Evolutionary conservation across 768 basidiomycete genomes (phyloP).

Genomic region (Rhizopogon vinicolor): DNA sequence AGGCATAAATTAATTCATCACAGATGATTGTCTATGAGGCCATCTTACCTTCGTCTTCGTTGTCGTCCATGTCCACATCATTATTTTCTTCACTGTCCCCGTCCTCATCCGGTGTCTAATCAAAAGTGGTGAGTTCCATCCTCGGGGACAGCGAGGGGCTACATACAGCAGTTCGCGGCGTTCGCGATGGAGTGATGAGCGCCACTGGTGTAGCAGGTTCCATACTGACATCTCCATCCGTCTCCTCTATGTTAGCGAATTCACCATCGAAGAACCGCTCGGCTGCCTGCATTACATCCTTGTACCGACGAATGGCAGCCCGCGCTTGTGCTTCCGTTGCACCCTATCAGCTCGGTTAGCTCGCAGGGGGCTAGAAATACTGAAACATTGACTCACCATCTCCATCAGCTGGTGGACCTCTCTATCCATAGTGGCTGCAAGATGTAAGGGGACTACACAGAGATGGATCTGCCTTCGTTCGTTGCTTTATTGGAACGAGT

Average conservation of each 20-base stretch:
- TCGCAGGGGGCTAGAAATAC: not conserved
- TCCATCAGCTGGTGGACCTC: slow-evolving; percentile 60
- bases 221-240: slow-evolving; percentile 41
- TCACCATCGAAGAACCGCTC: slow-evolving; percentile 82
- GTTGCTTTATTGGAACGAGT: slow-evolving; percentile 13
- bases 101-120: slow-evolving; percentile 54
- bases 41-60: slow-evolving; percentile 47
- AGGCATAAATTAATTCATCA: not conserved
- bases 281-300: slow-evolving; percentile 91
- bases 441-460: not conserved
- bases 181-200: slow-evolving; percentile 24
- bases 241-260: slow-evolving; percentile 64
- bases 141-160: not conserved
- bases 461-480: not conserved
- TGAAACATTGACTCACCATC: slow-evolving; percentile 35
- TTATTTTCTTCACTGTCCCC: slow-evolving; percentile 44
- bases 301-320: slow-evolving; percentile 75
- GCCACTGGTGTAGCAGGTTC: slow-evolving; percentile 17
- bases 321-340: slow-evolving; percentile 78
- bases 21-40: not conserved
- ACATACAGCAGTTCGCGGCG: slow-evolving; percentile 21
- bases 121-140: slow-evolving; percentile 1
- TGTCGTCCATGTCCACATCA: slow-evolving; percentile 41
- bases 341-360: slow-evolving; percentile 46
- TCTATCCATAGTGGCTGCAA: slow-evolving; percentile 37